Conservation (phyloP, 352 stramenopile genomes). For the Globisporangium sylvaticum region DNA sequence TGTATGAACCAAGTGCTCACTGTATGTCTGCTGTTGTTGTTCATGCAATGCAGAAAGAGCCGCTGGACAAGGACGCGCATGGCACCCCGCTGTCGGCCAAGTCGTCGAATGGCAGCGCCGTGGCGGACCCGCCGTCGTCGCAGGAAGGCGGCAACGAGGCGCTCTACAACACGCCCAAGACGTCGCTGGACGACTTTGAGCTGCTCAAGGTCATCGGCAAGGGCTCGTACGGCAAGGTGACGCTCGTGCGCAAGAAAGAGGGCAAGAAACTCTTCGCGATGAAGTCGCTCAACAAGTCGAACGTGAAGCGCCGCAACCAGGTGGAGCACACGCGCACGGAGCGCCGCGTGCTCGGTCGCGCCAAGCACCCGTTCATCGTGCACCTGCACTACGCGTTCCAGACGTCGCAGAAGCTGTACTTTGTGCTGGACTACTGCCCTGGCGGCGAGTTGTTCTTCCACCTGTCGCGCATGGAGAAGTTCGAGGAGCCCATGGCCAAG, state of each 20-base stretch:
- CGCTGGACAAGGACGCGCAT: conserved; percentile 54
- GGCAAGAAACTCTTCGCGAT: conserved; percentile 74
- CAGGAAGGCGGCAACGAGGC: conserved; percentile 34
- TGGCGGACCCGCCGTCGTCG: conserved; percentile 10
- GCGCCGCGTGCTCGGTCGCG: conserved; percentile 76
- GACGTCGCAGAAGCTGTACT: conserved; percentile 89
- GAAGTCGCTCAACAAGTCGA: conserved; percentile 90
- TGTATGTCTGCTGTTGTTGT: background rate
- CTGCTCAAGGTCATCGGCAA: conserved; percentile 91
- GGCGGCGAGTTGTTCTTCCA: conserved; percentile 91
- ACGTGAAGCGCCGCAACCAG: conserved; percentile 84
- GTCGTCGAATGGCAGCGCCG: conserved; percentile 11
- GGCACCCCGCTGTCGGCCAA: conserved; percentile 27
- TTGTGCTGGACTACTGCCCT: conserved; percentile 90
- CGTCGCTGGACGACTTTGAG: conserved; percentile 90
- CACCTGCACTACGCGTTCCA: conserved; percentile 91
- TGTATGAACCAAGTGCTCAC: conserved; percentile 1
- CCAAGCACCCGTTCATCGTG: conserved; percentile 91
- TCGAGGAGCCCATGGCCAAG: conserved; percentile 80
- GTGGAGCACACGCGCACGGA: conserved; percentile 84
- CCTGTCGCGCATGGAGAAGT: conserved; percentile 87
- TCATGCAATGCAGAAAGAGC: conserved; percentile 52
- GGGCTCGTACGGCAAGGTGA: conserved; percentile 91
- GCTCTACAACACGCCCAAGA: conserved; percentile 88
- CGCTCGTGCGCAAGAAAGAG: conserved; percentile 84